Percentiles rank a stretch among this genome's conserved stretches.
phyloP scores from a whole-genome alignment of 768 basidiomycete species.

The Panaeolus cyanescens region DNA sequence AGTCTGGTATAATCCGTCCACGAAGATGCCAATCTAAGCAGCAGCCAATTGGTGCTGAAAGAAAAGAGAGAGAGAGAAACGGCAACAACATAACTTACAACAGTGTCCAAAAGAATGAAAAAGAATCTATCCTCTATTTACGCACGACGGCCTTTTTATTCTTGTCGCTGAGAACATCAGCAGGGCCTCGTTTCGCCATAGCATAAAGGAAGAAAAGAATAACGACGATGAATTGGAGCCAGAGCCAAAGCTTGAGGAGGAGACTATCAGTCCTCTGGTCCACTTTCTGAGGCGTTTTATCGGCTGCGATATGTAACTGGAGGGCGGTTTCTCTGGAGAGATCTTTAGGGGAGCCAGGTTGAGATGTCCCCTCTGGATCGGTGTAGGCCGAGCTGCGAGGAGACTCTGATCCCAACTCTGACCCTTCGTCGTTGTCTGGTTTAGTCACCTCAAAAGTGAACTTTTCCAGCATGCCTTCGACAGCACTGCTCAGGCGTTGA shows the following conservation, averaged over 20 bases:
- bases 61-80: neutral
- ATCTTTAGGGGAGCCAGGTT: neutral
- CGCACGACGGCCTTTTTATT: constrained; percentile 1
- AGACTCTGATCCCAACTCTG: neutral
- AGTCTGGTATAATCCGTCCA: neutral
- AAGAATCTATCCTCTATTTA: neutral
- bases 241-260: constrained; percentile 78
- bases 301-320: constrained; percentile 10
- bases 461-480: constrained; percentile 49
- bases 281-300: constrained; percentile 9
- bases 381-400: neutral
- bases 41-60: neutral
- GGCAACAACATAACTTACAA: neutral
- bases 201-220: constrained; percentile 78
- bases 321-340: constrained; percentile 8
- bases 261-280: constrained; percentile 32
- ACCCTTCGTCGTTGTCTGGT: neutral
- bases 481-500: constrained; percentile 40
- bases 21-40: neutral
- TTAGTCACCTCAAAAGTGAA: constrained; percentile 15
- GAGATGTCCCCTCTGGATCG: constrained; percentile 4
- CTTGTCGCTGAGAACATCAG: constrained; percentile 47
- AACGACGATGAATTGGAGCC: constrained; percentile 79
- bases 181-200: constrained; percentile 78
- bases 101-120: constrained; percentile 1